Percentiles rank a stretch among this genome's conserved stretches.
phyloP scores from a whole-genome alignment of 306 rosid genomes.

The apple (Malus domestica) region DNA sequence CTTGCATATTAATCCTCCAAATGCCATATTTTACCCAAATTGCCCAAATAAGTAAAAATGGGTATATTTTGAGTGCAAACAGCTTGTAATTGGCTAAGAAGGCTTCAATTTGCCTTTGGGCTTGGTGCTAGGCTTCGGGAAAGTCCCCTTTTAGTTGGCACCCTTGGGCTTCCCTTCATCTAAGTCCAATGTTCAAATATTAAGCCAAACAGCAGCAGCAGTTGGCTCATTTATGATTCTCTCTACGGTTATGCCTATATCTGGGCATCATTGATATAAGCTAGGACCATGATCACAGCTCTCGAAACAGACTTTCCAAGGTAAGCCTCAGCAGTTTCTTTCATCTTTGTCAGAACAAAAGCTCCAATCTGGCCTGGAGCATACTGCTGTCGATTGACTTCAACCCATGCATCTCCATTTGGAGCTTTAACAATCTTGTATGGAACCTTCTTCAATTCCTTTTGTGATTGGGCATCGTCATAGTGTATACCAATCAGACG shows the following conservation, averaged over 20 bases:
- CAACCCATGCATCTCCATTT: slow-evolving; percentile 97
- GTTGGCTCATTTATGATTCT: slow-evolving; percentile 93
- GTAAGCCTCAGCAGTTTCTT: slow-evolving; percentile 88
- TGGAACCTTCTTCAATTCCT: slow-evolving; percentile 96
- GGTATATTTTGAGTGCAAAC: too few species aligned
- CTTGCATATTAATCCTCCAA: too few species aligned
- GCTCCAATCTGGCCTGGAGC: slow-evolving; percentile 93
- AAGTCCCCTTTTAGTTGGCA: too few species aligned
- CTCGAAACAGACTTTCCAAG: slow-evolving; percentile 72
- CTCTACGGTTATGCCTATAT: slow-evolving; percentile 79
- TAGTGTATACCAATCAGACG: slow-evolving; percentile 83
- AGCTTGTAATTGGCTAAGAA: too few species aligned
- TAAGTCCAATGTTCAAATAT: too few species aligned
- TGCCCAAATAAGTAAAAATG: too few species aligned
- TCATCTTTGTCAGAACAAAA: slow-evolving; percentile 74
- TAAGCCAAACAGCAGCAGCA: slow-evolving; percentile 49
- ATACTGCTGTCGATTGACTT: slow-evolving; percentile 75
- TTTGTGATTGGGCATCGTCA: slow-evolving; percentile 83
- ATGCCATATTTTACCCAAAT: too few species aligned
- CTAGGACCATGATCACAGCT: slow-evolving; percentile 86
- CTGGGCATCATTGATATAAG: slow-evolving; percentile 83
- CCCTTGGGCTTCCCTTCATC: too few species aligned
- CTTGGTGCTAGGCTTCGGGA: too few species aligned
- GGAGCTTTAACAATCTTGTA: slow-evolving; percentile 80
- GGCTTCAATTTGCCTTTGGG: too few species aligned